These are phyloP conservation scores for Lachancea sp. DNA, from an alignment of 805 yeast genomes.

Conservation along the genomic window DNA sequence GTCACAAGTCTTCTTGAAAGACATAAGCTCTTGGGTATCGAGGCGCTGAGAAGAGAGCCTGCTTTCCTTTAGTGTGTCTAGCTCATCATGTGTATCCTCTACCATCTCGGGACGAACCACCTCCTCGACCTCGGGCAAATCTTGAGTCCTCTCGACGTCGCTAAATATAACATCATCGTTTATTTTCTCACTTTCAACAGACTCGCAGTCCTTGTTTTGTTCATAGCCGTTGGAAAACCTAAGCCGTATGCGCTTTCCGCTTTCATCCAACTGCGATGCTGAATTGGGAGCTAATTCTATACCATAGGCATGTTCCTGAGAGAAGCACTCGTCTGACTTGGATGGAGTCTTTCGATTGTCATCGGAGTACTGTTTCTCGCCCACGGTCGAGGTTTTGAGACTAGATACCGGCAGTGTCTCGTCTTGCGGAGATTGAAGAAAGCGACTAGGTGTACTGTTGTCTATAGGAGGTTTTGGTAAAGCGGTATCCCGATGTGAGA, in stretches of 20 bases:
- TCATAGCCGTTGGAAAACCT: constrained; percentile 5
- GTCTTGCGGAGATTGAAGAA: neutral
- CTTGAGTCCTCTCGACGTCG: constrained; percentile 27
- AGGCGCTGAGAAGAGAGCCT: neutral
- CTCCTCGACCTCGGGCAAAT: constrained; percentile 27
- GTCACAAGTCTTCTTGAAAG: neutral
- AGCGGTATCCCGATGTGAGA: neutral
- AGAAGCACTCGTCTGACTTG: neutral
- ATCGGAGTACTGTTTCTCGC: neutral
- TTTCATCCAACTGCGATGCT: neutral
- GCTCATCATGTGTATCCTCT: neutral
- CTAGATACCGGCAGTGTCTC: neutral
- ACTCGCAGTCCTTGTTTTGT: neutral
- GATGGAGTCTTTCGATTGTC: neutral
- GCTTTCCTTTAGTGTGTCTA: neutral
- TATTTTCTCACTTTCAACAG: constrained; percentile 1
- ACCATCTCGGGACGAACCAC: neutral
- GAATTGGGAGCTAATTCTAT: neutral
- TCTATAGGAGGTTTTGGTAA: neutral
- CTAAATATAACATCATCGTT: constrained; percentile 14
- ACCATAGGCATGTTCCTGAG: neutral
- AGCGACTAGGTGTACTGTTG: neutral
- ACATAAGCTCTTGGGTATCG: neutral
- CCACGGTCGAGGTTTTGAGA: neutral
- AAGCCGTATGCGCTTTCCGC: constrained; percentile 4